A percentile compares a stretch with the other conserved stretches of the same genome.
Evolutionary conservation across 2,329 filamentous ascomycete genomes (phyloP).

Genomic region (Aureobasidium zeae): DNA sequence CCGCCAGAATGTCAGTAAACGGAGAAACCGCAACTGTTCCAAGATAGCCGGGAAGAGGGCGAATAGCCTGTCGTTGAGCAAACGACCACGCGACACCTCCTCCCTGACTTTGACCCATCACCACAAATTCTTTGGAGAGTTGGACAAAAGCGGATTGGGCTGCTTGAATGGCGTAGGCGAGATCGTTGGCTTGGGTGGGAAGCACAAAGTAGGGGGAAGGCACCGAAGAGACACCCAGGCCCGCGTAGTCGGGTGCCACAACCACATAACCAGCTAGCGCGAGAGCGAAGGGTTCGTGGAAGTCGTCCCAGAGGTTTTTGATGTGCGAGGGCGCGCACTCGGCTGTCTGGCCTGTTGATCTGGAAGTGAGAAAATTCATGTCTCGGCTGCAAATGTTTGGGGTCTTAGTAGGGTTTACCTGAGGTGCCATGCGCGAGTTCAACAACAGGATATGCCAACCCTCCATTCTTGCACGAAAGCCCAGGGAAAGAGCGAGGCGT

Average conservation of each 20-base stretch:
- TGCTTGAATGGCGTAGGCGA: conserved; percentile 36
- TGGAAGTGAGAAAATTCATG: background rate
- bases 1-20: conserved; percentile 24
- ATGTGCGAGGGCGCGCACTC: conserved; percentile 22
- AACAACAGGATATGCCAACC: conserved; percentile 18
- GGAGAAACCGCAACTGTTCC: conserved; percentile 29
- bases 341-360: conserved; percentile 17
- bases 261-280: conserved; percentile 26
- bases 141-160: conserved; percentile 35
- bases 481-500: conserved; percentile 21
- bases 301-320: conserved; percentile 24
- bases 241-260: conserved; percentile 23
- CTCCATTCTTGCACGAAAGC: conserved; percentile 8
- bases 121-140: conserved; percentile 34
- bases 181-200: conserved; percentile 35
- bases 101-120: conserved; percentile 41
- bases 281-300: conserved; percentile 22
- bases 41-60: conserved; percentile 30
- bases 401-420: too few relatives aligned
- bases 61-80: conserved; percentile 28
- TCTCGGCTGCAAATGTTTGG: too few relatives aligned
- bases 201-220: conserved; percentile 34
- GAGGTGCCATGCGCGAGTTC: conserved; percentile 21
- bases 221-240: conserved; percentile 20
- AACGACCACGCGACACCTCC: conserved; percentile 37